Base-by-base conservation (phyloP, 306 rosid species). In the Fragaria iinumae region DNA sequence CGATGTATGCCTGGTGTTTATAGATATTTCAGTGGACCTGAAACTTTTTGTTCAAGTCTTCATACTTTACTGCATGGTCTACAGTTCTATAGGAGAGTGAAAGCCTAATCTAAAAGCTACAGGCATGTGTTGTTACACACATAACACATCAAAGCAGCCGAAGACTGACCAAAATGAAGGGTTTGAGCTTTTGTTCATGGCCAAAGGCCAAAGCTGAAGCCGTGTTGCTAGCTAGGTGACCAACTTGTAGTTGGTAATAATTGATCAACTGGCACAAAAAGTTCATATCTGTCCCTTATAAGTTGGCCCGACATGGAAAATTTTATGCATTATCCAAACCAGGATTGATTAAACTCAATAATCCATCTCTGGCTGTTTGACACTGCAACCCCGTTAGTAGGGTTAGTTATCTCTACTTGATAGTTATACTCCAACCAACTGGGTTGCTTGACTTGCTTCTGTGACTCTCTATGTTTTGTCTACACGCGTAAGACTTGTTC, bases 101-200 rank as follows among this genome's bases (percentile, higher is more conserved):
- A 23, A 60, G 36, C 8, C 38, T 11, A 59, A 59, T 34, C 66
- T 59, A 56, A 55, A 20, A n/a, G 3, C 16, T 6, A n/a, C 3
- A 53, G 12, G n/a, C 59, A 45, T 45, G 16, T 13, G 52, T 5
- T 48, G 52, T 48, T 8, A 59, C 25, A 25, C 25, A 25, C 25
- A 0, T 25, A 25, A 25, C 25, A 25, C 21, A 32, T 14, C 44
- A 10, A 4, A n/a, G 72, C 72, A 49, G 70, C 57, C 63, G 29
- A 66, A 52, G 80, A 36, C 80, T 66, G 63, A 43, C 72, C 72
- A 11, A 21, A 18, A 67, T 43, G 34, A 67, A 20, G 18, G 2
- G 4, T 36, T 20, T 18, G 27, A 39, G 23, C 50, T 39, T 39
- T 13, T 8, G 45, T 8, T 43, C 44, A 41, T 41, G 44, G 11